Base-by-base conservation (phyloP, 768 basidiomycete genomes). In the Rhodocollybia butyracea region DNA sequence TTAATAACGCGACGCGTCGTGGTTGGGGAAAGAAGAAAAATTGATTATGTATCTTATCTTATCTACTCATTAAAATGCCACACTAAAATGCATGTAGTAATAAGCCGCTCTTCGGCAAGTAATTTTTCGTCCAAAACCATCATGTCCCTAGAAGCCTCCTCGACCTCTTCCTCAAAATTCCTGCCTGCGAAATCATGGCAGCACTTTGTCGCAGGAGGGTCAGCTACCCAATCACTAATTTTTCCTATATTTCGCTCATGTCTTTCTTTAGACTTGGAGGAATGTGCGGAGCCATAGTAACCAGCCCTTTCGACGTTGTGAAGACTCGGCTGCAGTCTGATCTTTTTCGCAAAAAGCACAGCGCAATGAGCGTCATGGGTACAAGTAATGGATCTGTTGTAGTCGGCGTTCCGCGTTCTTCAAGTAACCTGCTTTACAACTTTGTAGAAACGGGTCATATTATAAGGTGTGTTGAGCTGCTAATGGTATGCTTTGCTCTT, bases 301-400 rank as follows among this genome's bases (percentile, higher is more conserved):
- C 97, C 0, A 94, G 93, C 41, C 96, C 97, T 0, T 96, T 99
- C 63, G 97, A 99, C 70, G 94, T 99, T 30, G 94, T 98, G 59
- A 98, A 98, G 75, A 99, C 97, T 40, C 88, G 97, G 3, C 76
- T 98, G 6, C 97, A 99, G 72, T 96, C 94, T 2, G 86, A 86
- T 70, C 74, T 98, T 21, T 97, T 94, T 55, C 70, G 70, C 1
- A 68, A 71, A 61, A 76, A 76, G 54, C 71, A 67, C n/a, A n/a
- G n/a, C 42, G 56, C 73, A 24, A 68, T 71, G 10, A 63, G 77
- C 4, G 69, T 73, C 12, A 61, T 80, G n/a, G 61, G 75, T n/a
- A 66, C 67, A 24, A 68, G 69, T 21, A 69, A 69, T 29, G 73
- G 70, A 24, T 70, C 68, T 26, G 70, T 71, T 2, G 70, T 74